These are phyloP conservation scores for Claviceps sp. DNA, from an alignment of 2,329 filamentous ascomycete genomes.

Conservation along the genomic window DNA sequence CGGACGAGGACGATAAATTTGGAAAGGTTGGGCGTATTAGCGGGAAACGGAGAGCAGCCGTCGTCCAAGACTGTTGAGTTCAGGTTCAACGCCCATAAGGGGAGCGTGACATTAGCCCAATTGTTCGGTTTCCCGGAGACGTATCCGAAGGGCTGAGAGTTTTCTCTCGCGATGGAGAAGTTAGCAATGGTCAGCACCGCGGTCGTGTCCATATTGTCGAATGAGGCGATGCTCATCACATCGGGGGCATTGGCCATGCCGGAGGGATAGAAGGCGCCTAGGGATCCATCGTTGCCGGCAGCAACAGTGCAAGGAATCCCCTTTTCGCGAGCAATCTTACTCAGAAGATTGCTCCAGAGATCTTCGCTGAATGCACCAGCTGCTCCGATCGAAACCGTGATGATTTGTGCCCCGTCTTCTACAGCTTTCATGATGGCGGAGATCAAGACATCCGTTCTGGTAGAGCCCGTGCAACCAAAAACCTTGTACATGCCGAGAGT, in stretches of 20 bases:
- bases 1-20: conserved; percentile 40
- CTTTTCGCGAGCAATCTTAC: conserved; percentile 23
- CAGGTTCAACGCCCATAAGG: conserved; percentile 28
- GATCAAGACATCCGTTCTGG: conserved; percentile 32
- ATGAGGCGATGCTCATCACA: conserved; percentile 8
- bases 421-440: conserved; percentile 40
- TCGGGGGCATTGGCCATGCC: conserved; percentile 6
- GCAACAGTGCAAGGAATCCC: conserved; percentile 10
- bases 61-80: conserved; percentile 31
- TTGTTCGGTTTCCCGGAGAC: conserved; percentile 22
- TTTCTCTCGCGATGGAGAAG: background rate
- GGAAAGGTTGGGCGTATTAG: conserved; percentile 37
- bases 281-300: conserved; percentile 16
- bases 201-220: conserved; percentile 11
- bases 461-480: conserved; percentile 14
- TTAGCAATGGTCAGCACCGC: background rate
- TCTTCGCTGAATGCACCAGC: conserved; percentile 18
- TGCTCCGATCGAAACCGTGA: conserved; percentile 13
- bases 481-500: conserved; percentile 4
- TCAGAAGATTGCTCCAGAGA: conserved; percentile 28
- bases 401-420: conserved; percentile 28
- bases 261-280: conserved; percentile 7
- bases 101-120: conserved; percentile 24
- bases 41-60: conserved; percentile 35
- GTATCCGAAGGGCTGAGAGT: conserved; percentile 21